phyloP scores from a whole-genome alignment of 1,139 yeast genomes.

The Suhomyces maxii region DNA sequence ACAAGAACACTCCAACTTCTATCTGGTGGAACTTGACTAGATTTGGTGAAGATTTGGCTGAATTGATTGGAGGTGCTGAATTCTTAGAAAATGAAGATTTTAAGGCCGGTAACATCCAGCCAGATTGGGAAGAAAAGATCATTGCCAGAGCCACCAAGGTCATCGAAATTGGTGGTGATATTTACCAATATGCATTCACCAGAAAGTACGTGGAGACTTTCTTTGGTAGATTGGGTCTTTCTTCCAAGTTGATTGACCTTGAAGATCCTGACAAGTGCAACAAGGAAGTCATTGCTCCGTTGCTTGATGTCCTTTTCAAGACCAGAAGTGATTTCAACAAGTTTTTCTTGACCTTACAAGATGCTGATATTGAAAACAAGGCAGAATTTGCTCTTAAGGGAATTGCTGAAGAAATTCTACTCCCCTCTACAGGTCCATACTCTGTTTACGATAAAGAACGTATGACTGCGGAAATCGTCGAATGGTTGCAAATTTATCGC shows the following conservation, averaged over 20 bases:
- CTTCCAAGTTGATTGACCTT: constrained; percentile 36
- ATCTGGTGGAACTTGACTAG: constrained; percentile 94
- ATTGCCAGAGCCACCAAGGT: constrained; percentile 63
- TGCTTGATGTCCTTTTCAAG: constrained; percentile 61
- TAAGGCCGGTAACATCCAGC: constrained; percentile 33
- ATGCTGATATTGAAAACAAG: constrained; percentile 23
- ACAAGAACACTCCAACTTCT: constrained; percentile 77
- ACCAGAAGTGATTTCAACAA: constrained; percentile 77
- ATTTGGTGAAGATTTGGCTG: constrained; percentile 81
- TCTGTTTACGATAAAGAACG: constrained; percentile 33
- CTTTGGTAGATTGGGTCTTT: constrained; percentile 68
- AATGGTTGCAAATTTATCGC: constrained; percentile 44
- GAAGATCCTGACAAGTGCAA: constrained; percentile 36
- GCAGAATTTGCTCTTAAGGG: constrained; percentile 16
- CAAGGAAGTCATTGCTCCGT: constrained; percentile 54
- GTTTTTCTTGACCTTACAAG: constrained; percentile 68
- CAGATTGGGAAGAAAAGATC: constrained; percentile 52
- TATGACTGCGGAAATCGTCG: constrained; percentile 28
- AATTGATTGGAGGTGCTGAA: constrained; percentile 67
- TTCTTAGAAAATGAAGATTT: constrained; percentile 43
- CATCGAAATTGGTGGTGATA: constrained; percentile 63
- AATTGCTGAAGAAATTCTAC: constrained; percentile 34
- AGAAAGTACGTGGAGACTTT: constrained; percentile 60
- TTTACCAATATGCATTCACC: constrained; percentile 64
- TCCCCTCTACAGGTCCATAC: constrained; percentile 21